phyloP scores from a whole-genome alignment of 2,329 filamentous ascomycete genomes.

The Clarireedia paspali region DNA sequence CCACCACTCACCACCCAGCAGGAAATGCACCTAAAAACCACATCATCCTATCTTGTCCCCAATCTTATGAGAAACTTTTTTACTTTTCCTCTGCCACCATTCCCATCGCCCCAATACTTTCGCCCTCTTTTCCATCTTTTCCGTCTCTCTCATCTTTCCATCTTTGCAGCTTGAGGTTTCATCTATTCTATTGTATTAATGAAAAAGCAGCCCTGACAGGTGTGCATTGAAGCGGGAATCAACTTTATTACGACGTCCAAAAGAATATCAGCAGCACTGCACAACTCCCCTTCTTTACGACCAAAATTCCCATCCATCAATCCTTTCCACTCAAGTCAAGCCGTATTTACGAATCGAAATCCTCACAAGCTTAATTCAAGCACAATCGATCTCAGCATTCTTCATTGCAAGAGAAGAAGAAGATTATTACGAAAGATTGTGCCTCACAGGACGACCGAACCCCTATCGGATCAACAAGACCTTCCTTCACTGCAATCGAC shows the following conservation, averaged over 20 bases:
- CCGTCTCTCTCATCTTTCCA: conserved; percentile 1
- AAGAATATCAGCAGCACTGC: not conserved
- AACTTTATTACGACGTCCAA: not conserved
- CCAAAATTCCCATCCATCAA: not conserved
- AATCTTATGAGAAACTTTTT: not conserved
- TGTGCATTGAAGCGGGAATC: conserved; percentile 6
- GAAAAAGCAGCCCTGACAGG: not conserved
- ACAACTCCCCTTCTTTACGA: not conserved
- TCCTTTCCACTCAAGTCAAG: not conserved
- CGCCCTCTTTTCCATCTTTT: not conserved
- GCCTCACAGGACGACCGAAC: conserved; percentile 26
- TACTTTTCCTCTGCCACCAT: not conserved
- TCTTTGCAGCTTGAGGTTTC: not conserved
- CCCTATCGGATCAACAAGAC: conserved; percentile 21
- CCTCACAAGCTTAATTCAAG: conserved; percentile 5
- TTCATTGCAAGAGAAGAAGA: not conserved
- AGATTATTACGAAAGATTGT: conserved; percentile 12
- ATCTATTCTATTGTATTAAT: conserved; percentile 10
- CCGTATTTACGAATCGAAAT: not conserved
- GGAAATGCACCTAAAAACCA: not conserved
- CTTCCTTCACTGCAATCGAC: conserved; percentile 20
- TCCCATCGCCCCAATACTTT: too few species aligned
- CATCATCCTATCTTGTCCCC: not conserved
- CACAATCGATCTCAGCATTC: conserved; percentile 8
- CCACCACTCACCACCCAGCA: too few species aligned